Evolutionary conservation across 768 basidiomycete species (phyloP).

Genomic region (Mycena sanguinolenta): DNA sequence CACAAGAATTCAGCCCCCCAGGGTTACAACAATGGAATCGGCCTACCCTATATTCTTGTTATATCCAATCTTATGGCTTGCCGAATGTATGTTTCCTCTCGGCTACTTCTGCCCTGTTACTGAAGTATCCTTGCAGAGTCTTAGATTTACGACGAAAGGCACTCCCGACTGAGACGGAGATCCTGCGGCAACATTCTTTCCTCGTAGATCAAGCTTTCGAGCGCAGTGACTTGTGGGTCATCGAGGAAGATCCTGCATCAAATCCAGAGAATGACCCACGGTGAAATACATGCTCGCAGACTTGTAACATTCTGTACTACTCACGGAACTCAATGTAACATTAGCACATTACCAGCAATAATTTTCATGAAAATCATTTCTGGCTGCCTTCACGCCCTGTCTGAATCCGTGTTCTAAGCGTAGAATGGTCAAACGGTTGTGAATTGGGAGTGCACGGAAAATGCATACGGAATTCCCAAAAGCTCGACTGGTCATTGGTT

Average conservation of each 20-base stretch:
- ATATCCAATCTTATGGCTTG: slow-evolving; percentile 56
- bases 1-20: slow-evolving; percentile 42
- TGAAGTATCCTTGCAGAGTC: slow-evolving; percentile 45
- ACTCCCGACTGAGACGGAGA: slow-evolving; percentile 48
- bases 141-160: slow-evolving; percentile 56
- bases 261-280: neutral
- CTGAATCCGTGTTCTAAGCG: slow-evolving; percentile 68
- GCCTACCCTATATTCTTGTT: slow-evolving; percentile 52
- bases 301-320: slow-evolving; percentile 1
- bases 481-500: slow-evolving; percentile 56
- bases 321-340: neutral
- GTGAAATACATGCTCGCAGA: neutral
- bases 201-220: slow-evolving; percentile 40
- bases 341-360: slow-evolving; percentile 43
- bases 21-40: slow-evolving; percentile 48
- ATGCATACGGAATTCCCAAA: slow-evolving; percentile 78
- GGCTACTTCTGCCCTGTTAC: neutral
- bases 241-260: neutral
- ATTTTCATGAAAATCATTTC: slow-evolving; percentile 48
- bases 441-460: neutral
- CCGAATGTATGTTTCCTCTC: slow-evolving; percentile 45
- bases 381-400: slow-evolving; percentile 65
- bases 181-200: slow-evolving; percentile 46
- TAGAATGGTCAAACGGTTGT: slow-evolving; percentile 3
- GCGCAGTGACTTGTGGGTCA: slow-evolving; percentile 23